Evolutionary conservation across 2,329 filamentous ascomycete genomes (phyloP).

Genomic region (Byssochlamys sp.): DNA sequence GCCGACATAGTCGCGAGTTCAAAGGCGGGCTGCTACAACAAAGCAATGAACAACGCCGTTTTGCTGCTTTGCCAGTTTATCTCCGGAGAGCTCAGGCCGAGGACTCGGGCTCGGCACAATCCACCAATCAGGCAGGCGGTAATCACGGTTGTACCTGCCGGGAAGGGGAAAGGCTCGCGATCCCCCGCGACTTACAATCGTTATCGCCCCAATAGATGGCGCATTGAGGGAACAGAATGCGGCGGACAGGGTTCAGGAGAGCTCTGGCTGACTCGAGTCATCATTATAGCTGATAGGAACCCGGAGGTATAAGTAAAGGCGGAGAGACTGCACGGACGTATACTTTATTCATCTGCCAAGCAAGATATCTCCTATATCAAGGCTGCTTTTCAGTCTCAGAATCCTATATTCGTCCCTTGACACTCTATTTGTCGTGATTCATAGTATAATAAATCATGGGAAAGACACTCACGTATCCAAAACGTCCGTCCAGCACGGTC

Average conservation of each 20-base stretch:
- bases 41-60: neutral
- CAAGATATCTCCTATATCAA: neutral
- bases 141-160: constrained; percentile 1
- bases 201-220: neutral
- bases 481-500: constrained; percentile 53
- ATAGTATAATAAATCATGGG: constrained; percentile 23
- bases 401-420: neutral
- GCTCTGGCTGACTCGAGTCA: neutral
- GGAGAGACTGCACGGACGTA: neutral
- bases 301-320: neutral
- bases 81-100: neutral
- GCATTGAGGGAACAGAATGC: neutral
- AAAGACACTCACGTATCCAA: constrained; percentile 48
- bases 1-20: constrained; percentile 21
- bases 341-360: neutral
- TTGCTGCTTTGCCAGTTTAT: neutral
- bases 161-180: neutral
- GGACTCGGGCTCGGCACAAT: neutral
- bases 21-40: neutral
- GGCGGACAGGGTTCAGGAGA: neutral
- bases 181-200: neutral
- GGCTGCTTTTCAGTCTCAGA: neutral
- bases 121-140: constrained; percentile 1
- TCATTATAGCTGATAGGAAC: neutral
- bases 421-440: neutral